Evolutionary conservation across 2,329 filamentous ascomycete species (phyloP).

Genomic region (Alternaria gansuensis): DNA sequence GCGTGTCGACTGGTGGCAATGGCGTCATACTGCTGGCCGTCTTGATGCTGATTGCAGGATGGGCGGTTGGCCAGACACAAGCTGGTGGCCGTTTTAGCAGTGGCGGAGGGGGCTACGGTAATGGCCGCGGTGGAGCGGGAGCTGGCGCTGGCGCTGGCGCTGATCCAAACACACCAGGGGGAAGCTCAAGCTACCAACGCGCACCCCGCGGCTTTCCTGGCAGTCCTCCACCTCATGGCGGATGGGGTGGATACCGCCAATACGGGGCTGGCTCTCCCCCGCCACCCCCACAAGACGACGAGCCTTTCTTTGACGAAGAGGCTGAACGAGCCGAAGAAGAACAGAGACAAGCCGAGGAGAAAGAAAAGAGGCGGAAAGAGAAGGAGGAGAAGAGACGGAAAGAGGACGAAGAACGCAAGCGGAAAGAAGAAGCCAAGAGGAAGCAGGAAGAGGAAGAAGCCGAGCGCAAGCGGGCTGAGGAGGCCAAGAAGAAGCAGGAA

Average conservation of each 20-base stretch:
- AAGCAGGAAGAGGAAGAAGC: constrained; percentile 24
- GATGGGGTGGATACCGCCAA: constrained; percentile 45
- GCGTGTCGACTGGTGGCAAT: constrained; percentile 65
- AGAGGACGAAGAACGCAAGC: constrained; percentile 8
- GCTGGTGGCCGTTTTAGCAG: constrained; percentile 56
- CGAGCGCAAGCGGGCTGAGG: constrained; percentile 22
- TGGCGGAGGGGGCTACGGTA: constrained; percentile 35
- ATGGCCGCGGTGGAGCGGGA: constrained; percentile 47
- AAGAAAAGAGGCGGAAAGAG: constrained; percentile 16
- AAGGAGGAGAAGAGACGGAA: constrained; percentile 13
- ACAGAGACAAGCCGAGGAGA: constrained; percentile 19
- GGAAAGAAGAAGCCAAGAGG: neutral
- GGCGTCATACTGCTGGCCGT: constrained; percentile 76
- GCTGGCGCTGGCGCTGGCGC: constrained; percentile 46
- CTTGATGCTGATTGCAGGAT: constrained; percentile 78
- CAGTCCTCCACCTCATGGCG: constrained; percentile 44
- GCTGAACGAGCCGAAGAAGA: constrained; percentile 65
- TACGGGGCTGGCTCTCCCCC: constrained; percentile 40
- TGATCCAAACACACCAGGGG: constrained; percentile 35
- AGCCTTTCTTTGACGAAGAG: constrained; percentile 54
- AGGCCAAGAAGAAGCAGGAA: constrained; percentile 15
- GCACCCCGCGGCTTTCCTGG: constrained; percentile 47
- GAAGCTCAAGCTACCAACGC: constrained; percentile 42
- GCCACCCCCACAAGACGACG: constrained; percentile 44
- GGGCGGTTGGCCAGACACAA: constrained; percentile 75